These are phyloP conservation scores for Termitomyces sp. DNA, from an alignment of 768 basidiomycete genomes.

Conservation along the genomic window DNA sequence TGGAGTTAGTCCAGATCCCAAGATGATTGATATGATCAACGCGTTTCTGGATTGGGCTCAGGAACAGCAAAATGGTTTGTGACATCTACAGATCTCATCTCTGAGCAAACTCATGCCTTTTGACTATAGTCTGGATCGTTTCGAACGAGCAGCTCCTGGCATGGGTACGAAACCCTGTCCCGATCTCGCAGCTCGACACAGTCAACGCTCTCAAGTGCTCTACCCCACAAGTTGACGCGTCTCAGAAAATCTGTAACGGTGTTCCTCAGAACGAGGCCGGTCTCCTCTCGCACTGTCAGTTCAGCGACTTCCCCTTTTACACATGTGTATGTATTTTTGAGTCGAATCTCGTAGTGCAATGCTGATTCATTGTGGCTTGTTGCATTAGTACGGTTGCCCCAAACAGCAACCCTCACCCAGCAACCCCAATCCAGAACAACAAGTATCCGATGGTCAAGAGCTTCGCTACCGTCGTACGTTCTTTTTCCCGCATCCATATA, in stretches of 20 bases:
- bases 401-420: slow-evolving; percentile 41
- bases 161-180: slow-evolving; percentile 70
- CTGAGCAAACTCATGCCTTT: not conserved
- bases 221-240: slow-evolving; percentile 51
- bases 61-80: slow-evolving; percentile 53
- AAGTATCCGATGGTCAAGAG: slow-evolving; percentile 36
- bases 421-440: slow-evolving; percentile 66
- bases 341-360: not conserved
- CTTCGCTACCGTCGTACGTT: slow-evolving; percentile 48
- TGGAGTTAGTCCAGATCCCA: slow-evolving; percentile 38
- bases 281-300: slow-evolving; percentile 54
- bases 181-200: slow-evolving; percentile 51
- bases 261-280: slow-evolving; percentile 65
- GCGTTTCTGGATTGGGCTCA: slow-evolving; percentile 81
- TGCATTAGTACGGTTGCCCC: slow-evolving; percentile 71
- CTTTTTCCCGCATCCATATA: not conserved
- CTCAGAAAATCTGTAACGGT: slow-evolving; percentile 68
- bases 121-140: slow-evolving; percentile 61
- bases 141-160: slow-evolving; percentile 65
- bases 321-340: slow-evolving; percentile 56
- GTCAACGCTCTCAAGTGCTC: slow-evolving; percentile 57
- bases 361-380: not conserved
- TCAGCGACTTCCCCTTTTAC: slow-evolving; percentile 73
- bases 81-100: not conserved
- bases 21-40: slow-evolving; percentile 73